Conservation (phyloP, 2,329 filamentous ascomycete species). For the Aspergillus quadrilineatus region DNA sequence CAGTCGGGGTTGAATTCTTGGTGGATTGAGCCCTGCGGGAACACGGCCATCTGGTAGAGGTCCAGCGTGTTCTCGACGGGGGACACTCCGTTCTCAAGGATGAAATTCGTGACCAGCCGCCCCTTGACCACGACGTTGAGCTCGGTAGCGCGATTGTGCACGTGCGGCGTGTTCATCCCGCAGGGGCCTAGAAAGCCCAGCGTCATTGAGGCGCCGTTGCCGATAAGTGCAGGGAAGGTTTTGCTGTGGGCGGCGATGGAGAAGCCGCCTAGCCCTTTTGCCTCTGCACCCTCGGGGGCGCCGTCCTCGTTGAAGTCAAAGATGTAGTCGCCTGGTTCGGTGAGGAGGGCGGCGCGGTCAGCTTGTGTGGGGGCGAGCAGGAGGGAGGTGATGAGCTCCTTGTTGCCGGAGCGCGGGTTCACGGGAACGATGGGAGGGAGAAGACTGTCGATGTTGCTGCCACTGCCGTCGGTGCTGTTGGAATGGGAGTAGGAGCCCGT, state of each 20-base stretch:
- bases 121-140: constrained; percentile 12
- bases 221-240: constrained; percentile 4
- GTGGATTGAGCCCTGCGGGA: constrained; percentile 7
- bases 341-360: constrained; percentile 9
- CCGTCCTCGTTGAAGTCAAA: constrained; percentile 7
- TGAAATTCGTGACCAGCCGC: constrained; percentile 5
- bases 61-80: constrained; percentile 3
- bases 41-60: constrained; percentile 6
- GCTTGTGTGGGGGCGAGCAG: constrained; percentile 1
- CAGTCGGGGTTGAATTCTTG: constrained; percentile 14
- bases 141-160: constrained; percentile 10
- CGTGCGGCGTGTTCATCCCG: constrained; percentile 11
- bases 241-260: constrained; percentile 1
- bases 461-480: background rate
- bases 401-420: constrained; percentile 6
- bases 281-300: background rate
- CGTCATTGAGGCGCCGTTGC: constrained; percentile 8
- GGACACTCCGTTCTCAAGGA: background rate
- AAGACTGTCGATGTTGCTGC: background rate
- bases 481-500: too few species aligned
- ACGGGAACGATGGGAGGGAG: constrained; percentile 5
- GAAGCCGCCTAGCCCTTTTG: background rate
- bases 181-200: constrained; percentile 8
- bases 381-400: constrained; percentile 2
- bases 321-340: constrained; percentile 11